phyloP scores from a whole-genome alignment of 208 protist genomes.

The Kentomonas sorsogonicus region DNA sequence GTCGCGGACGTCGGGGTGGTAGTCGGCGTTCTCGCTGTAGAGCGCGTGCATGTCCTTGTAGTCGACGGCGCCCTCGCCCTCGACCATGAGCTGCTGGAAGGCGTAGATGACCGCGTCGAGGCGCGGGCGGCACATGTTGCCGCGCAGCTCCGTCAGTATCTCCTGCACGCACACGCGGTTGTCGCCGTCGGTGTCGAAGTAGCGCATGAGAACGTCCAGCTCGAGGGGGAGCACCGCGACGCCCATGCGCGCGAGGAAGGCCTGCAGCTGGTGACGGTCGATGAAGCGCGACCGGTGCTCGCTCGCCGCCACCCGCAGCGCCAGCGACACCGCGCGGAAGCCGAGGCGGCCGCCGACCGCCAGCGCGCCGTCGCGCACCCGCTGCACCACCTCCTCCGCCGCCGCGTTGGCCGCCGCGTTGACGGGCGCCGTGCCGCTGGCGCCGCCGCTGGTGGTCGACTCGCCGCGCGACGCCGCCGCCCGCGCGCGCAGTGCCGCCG shows the following conservation, averaged over 20 bases:
- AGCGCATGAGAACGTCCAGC: constrained; percentile 70
- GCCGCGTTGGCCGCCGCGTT: constrained; percentile 33
- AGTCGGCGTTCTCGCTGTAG: constrained; percentile 50
- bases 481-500: constrained; percentile 1
- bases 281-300: constrained; percentile 44
- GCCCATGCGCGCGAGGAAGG: constrained; percentile 40
- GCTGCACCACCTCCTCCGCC: constrained; percentile 42
- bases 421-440: too few relatives aligned
- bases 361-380: constrained; percentile 60
- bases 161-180: constrained; percentile 73
- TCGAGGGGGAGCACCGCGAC: constrained; percentile 52
- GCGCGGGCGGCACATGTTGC: constrained; percentile 55
- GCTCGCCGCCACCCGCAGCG: constrained; percentile 67
- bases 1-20: constrained; percentile 65
- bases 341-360: constrained; percentile 58
- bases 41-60: constrained; percentile 69
- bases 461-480: constrained; percentile 7
- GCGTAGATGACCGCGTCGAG: constrained; percentile 55
- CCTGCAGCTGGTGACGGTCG: constrained; percentile 39
- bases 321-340: constrained; percentile 64
- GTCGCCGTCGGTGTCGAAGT: constrained; percentile 64
- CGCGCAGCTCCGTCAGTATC: constrained; percentile 70
- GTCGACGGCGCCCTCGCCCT: constrained; percentile 69
- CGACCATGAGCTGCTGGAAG: constrained; percentile 68
- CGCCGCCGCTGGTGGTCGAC: constrained; percentile 4